phyloP scores from a whole-genome alignment of 164 flowering plant species.

The Chimonanthus salicifolius region DNA sequence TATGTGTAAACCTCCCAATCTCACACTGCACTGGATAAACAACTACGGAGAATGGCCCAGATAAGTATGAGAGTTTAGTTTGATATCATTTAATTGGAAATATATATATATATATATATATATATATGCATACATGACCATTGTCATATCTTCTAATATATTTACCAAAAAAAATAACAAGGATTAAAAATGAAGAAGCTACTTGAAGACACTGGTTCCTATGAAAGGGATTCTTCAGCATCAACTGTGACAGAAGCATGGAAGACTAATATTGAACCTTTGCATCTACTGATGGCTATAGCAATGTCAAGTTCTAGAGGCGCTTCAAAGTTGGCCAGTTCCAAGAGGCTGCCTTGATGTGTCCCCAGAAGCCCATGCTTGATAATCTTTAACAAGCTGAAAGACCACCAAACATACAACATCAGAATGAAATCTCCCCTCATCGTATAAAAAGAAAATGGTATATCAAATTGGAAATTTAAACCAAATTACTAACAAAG shows the following conservation, averaged over 20 bases:
- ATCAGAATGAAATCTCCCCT: background rate
- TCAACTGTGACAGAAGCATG: background rate
- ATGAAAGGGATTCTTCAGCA: background rate
- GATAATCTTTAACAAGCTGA: slow-evolving; percentile 83
- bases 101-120: too few species aligned
- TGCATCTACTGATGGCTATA: background rate
- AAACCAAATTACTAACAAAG: background rate
- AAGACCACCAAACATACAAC: slow-evolving; percentile 2
- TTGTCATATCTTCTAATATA: background rate
- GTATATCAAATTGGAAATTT: too few species aligned
- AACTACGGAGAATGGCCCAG: too few species aligned
- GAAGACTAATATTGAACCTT: background rate
- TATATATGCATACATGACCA: too few species aligned
- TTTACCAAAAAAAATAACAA: background rate
- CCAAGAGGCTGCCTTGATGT: slow-evolving; percentile 84
- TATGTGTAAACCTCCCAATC: too few species aligned
- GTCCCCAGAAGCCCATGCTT: slow-evolving; percentile 89
- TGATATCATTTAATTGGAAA: too few species aligned
- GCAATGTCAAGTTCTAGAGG: background rate
- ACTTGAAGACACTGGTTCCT: background rate
- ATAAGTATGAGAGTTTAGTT: too few species aligned
- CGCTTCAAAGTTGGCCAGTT: slow-evolving; percentile 60
- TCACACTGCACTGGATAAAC: too few species aligned
- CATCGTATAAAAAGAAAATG: background rate
- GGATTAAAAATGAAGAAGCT: background rate